Evolutionary conservation across 805 yeast species (phyloP), one percentile per base, ranked within the genome.

Genomic region (Hanseniaspora lachancei): DNA sequence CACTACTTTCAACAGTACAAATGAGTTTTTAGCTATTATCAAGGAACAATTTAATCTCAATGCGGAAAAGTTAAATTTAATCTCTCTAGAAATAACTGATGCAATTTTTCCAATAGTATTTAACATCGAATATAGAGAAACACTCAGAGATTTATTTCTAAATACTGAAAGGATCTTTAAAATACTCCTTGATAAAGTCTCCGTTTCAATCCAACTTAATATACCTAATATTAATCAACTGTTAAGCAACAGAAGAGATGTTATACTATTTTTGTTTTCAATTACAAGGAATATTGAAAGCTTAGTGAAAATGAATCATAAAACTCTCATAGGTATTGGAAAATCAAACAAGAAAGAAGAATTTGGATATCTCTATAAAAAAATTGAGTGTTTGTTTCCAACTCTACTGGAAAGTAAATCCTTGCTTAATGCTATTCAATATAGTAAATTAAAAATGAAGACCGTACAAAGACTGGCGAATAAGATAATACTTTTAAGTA

Each of bases 381-480:
- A 32, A 15, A 40, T 54, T 20, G 34, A 47, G 18, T n/a, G 18
- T n/a, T 32, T 47, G 7, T 54, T 54, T 32, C 57, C 57, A 13
- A 18, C 12, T n/a, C n/a, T 54, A 16, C 10, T 20, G 2, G 48
- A 54, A 18, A 21, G 39, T 12, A 29, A 41, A 34, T 12, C 35
- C 3, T 27, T 20, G 8, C 15, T 47, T 5, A 41, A 20, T 34
- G 47, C 32, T 23, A 18, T 21, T 1, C 10, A 35, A 15, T 38
- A 40, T 48, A 40, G 18, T 2, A 23, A 32, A 9, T 15, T 42
- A 6, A 56, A 51, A 51, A 78, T 77, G 55, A 85, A 84, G 61
- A 91, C 89, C 8, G 73, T 87, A 72, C 71, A 96, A 57, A 82
- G 88, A 60, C 69, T 86, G 0, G 77, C 95, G 43, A 95, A 84